Conservation (phyloP, 1,284 basidiomycete species). For the Ceratobasidium sp. region DNA sequence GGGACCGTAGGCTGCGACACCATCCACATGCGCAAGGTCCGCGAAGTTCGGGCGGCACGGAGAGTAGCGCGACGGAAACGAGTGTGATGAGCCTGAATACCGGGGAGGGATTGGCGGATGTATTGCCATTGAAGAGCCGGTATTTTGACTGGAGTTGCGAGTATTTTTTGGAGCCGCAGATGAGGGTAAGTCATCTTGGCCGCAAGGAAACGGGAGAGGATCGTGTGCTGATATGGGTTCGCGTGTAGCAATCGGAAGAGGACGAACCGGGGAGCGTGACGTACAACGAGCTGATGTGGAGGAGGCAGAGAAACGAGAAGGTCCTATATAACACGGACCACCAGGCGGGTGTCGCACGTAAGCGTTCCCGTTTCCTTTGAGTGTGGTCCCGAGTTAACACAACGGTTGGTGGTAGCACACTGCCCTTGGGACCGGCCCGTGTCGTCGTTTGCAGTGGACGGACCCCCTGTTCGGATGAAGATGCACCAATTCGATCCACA, state of each 20-base stretch:
- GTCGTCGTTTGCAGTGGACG: slow-evolving; percentile 74
- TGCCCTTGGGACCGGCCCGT: slow-evolving; percentile 85
- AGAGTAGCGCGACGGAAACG: slow-evolving; percentile 24
- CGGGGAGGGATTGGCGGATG: slow-evolving; percentile 51
- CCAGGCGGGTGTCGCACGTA: slow-evolving; percentile 78
- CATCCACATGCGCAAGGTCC: slow-evolving; percentile 27
- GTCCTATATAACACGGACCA: slow-evolving; percentile 76
- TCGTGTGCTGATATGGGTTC: background rate
- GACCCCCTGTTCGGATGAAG: slow-evolving; percentile 79
- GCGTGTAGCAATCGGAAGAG: slow-evolving; percentile 82
- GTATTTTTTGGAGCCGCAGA: slow-evolving; percentile 98
- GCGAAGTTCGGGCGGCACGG: slow-evolving; percentile 35
- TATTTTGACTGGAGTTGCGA: slow-evolving; percentile 98
- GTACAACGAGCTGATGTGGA: slow-evolving; percentile 97
- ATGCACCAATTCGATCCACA: slow-evolving; percentile 96
- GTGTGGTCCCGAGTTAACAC: slow-evolving; percentile 15
- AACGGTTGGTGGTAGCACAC: slow-evolving; percentile 54
- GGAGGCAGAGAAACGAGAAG: slow-evolving; percentile 89
- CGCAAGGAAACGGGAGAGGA: background rate
- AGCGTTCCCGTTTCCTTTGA: slow-evolving; percentile 51
- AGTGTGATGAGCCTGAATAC: slow-evolving; percentile 37
- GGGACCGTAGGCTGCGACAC: slow-evolving; percentile 66
- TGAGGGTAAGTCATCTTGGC: slow-evolving; percentile 74
- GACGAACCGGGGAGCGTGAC: slow-evolving; percentile 95
- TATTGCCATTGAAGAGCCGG: slow-evolving; percentile 86